Evolutionary conservation across 139 green algal species (phyloP).

Genomic region (Auxenochlorella pyrenoidosa): DNA sequence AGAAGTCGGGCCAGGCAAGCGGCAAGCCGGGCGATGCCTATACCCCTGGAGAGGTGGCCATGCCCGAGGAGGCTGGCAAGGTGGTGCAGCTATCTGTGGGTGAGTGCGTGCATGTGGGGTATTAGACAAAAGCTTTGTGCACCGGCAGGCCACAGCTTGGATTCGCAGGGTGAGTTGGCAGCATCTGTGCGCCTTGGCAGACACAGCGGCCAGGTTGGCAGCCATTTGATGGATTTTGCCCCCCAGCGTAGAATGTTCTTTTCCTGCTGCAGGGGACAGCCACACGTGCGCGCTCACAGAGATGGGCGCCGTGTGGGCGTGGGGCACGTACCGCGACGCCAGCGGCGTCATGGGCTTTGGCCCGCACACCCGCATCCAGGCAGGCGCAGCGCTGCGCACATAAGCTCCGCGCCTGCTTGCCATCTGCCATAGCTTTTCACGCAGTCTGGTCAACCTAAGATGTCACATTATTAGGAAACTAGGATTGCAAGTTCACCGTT

Average conservation of each 20-base stretch:
- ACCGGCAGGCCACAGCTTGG: not conserved
- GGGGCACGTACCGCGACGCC: conserved; percentile 85
- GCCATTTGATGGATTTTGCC: not conserved
- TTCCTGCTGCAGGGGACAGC: conserved; percentile 75
- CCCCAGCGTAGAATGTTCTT: too few species aligned
- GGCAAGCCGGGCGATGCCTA: conserved; percentile 54
- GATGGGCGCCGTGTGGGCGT: conserved; percentile 82
- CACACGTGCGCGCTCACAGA: conserved; percentile 81
- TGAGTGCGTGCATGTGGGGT: not conserved
- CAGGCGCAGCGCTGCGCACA: not conserved
- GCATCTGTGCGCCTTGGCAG: too few species aligned
- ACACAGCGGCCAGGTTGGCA: too few species aligned
- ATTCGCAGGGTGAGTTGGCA: too few species aligned
- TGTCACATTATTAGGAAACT: too few species aligned
- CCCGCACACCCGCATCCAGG: conserved; percentile 42
- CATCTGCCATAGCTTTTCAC: too few species aligned
- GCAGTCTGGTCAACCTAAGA: too few species aligned
- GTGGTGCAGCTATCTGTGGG: conserved; percentile 73
- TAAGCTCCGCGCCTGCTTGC: too few species aligned
- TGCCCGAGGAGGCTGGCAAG: conserved; percentile 48
- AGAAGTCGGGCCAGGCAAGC: conserved; percentile 41
- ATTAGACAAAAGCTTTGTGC: not conserved
- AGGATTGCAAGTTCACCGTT: too few species aligned
- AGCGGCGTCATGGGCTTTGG: conserved; percentile 80
- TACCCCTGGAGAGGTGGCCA: conserved; percentile 48